Conservation (phyloP, 352 stramenopile genomes). For the Pythium guiyangense region DNA sequence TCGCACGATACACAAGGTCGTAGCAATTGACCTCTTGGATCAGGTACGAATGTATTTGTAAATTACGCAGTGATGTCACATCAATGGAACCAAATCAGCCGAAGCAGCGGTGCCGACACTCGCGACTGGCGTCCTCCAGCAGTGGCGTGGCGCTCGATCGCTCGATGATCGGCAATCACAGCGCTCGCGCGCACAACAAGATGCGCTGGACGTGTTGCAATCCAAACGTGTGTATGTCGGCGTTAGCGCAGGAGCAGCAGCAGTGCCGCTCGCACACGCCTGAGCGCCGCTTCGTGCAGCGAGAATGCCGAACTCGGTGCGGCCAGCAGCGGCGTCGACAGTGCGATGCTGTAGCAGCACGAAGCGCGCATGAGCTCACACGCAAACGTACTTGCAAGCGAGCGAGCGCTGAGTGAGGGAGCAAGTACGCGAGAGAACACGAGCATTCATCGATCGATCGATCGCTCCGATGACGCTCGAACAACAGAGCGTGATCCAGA, state of each 20-base stretch:
- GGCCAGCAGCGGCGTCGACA: not conserved
- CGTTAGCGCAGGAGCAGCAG: too few relatives aligned
- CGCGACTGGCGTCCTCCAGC: not conserved
- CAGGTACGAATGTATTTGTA: too few relatives aligned
- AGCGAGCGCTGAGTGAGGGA: too few relatives aligned
- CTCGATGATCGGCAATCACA: not conserved
- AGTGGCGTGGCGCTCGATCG: not conserved
- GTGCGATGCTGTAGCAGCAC: not conserved
- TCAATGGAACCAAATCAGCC: too few relatives aligned
- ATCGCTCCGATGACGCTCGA: not conserved
- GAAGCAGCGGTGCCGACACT: not conserved
- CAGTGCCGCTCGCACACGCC: too few relatives aligned
- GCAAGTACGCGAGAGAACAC: too few relatives aligned
- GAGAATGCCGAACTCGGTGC: not conserved
- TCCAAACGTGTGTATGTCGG: too few relatives aligned
- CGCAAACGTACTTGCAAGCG: too few relatives aligned
- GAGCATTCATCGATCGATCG: not conserved
- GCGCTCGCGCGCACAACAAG: not conserved
- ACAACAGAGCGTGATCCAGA: conserved; percentile 13
- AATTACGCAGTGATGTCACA: too few relatives aligned
- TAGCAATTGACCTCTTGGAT: too few relatives aligned
- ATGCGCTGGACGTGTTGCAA: not conserved
- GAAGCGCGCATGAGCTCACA: not conserved
- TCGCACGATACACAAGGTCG: too few relatives aligned
- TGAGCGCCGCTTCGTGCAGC: conserved; percentile 2